Evolutionary conservation across 768 basidiomycete species (phyloP).

Genomic region (Termitomyces bulborhizus): DNA sequence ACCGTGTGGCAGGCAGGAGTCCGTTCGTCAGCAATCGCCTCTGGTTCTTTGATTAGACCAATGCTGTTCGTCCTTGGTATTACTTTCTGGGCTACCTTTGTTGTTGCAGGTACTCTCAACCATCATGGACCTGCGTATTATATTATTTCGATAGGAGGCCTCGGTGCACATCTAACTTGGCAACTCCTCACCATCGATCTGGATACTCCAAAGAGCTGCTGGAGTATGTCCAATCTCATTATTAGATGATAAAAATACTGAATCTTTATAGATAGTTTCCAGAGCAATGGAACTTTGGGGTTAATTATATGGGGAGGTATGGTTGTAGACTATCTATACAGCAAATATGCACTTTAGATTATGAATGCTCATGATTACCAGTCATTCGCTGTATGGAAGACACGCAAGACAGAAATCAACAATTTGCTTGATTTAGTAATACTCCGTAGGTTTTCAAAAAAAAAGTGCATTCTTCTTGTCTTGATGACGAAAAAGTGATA

Average conservation of each 20-base stretch:
- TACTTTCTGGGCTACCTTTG: not conserved
- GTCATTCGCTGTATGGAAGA: too few relatives aligned
- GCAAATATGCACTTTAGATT: not conserved
- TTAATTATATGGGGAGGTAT: conserved; percentile 38
- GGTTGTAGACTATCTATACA: conserved; percentile 25
- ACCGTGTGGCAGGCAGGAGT: not conserved
- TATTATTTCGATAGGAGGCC: not conserved
- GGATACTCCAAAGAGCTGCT: not conserved
- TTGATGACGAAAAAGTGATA: too few relatives aligned
- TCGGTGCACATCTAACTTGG: not conserved
- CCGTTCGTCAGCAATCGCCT: not conserved
- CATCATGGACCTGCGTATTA: not conserved
- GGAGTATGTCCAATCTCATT: not conserved
- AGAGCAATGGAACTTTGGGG: conserved; percentile 35
- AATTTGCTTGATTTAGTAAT: too few relatives aligned
- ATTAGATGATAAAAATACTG: not conserved
- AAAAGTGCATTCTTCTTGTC: too few relatives aligned
- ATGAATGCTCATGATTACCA: too few relatives aligned
- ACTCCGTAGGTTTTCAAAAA: too few relatives aligned
- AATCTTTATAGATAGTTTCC: conserved; percentile 30
- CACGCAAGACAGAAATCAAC: too few relatives aligned
- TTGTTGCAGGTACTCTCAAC: not conserved
- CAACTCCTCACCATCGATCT: not conserved
- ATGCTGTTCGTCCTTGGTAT: not conserved
- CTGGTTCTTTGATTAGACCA: not conserved